Percentiles rank a stretch among this genome's conserved stretches.
Evolutionary conservation across 768 basidiomycete genomes (phyloP).

Genomic region (Mrakia hoshinonis): DNA sequence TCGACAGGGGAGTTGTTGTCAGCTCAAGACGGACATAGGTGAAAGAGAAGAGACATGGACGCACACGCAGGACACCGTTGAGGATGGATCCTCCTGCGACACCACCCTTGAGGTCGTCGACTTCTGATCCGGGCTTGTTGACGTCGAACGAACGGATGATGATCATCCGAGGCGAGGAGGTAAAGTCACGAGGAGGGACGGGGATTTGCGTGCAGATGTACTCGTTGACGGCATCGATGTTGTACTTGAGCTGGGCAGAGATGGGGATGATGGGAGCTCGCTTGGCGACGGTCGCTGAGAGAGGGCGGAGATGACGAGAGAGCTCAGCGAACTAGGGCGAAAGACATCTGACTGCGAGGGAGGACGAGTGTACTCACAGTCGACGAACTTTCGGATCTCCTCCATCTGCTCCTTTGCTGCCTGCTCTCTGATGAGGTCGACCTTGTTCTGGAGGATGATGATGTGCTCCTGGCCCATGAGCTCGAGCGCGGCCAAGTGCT

Average conservation of each 20-base stretch:
- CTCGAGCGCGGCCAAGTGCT: slow-evolving; percentile 96
- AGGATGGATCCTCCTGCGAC: slow-evolving; percentile 96
- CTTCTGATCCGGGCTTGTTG: slow-evolving; percentile 96
- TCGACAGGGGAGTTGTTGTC: slow-evolving; percentile 11
- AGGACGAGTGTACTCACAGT: slow-evolving; percentile 50
- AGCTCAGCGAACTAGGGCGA: background rate
- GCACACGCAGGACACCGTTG: slow-evolving; percentile 68
- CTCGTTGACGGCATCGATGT: slow-evolving; percentile 98
- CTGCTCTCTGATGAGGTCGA: slow-evolving; percentile 90
- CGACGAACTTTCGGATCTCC: slow-evolving; percentile 89
- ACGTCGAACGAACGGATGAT: slow-evolving; percentile 99
- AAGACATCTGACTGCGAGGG: background rate
- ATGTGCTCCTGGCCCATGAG: slow-evolving; percentile 99
- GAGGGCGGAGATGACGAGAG: background rate
- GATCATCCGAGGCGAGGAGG: slow-evolving; percentile 81
- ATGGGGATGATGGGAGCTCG: slow-evolving; percentile 97
- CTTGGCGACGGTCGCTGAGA: slow-evolving; percentile 85
- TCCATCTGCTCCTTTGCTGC: slow-evolving; percentile 94
- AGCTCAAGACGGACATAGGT: background rate
- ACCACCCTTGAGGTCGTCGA: slow-evolving; percentile 94
- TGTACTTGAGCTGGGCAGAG: slow-evolving; percentile 96
- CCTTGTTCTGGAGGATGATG: slow-evolving; percentile 97
- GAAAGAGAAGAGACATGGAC: slow-evolving; percentile 13
- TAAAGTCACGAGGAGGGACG: slow-evolving; percentile 86
- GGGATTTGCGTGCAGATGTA: slow-evolving; percentile 96